Evolutionary conservation across 306 rosid species (phyloP).

Genomic region (Calophaca sinica): DNA sequence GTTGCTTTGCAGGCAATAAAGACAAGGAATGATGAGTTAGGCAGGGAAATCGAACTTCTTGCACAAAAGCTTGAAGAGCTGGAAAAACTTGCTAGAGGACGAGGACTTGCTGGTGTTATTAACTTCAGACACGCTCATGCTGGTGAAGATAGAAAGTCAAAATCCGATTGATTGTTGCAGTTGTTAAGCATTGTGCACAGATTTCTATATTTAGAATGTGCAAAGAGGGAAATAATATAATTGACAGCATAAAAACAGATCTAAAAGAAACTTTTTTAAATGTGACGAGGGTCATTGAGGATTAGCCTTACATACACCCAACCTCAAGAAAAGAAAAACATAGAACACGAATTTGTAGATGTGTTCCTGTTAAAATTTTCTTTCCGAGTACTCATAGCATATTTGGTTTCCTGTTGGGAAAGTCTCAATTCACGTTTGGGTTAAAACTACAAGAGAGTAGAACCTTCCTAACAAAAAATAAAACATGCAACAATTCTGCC

Average conservation of each 20-base stretch:
- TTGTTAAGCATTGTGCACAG: slow-evolving; percentile 8
- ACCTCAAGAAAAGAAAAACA: neutral
- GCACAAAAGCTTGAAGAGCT: slow-evolving; percentile 58
- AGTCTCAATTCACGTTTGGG: neutral
- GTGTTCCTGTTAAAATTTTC: neutral
- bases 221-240: neutral
- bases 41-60: slow-evolving; percentile 42
- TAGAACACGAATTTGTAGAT: neutral
- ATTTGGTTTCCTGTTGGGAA: neutral
- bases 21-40: slow-evolving; percentile 47
- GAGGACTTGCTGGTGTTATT: slow-evolving; percentile 58
- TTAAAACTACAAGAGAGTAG: neutral
- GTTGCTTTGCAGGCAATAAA: slow-evolving; percentile 58
- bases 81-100: slow-evolving; percentile 63
- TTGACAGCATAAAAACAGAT: neutral
- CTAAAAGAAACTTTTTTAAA: neutral
- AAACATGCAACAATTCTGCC: neutral
- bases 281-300: slow-evolving; percentile 4
- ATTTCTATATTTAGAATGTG: neutral
- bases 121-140: slow-evolving; percentile 50
- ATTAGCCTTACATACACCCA: neutral
- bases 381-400: neutral
- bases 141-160: slow-evolving; percentile 38
- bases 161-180: slow-evolving; percentile 42
- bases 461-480: neutral